Evolutionary conservation across 345 rosid genomes (phyloP).

Genomic region (Bruguiera parviflora): DNA sequence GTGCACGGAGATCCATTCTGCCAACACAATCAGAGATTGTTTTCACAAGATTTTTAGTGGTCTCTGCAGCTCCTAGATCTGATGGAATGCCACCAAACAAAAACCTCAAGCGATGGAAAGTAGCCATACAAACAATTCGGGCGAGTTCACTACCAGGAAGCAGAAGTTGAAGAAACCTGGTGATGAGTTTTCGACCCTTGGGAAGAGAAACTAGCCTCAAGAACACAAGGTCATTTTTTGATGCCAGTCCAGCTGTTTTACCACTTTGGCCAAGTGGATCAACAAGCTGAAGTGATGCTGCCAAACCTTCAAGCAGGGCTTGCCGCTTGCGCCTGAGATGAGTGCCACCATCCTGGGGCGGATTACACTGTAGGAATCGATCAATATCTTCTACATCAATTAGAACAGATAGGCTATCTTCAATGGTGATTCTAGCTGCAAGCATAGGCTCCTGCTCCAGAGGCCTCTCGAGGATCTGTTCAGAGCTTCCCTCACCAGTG

Average conservation of each 20-base stretch:
- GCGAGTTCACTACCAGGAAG: slow-evolving; percentile 80
- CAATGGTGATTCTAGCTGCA: slow-evolving; percentile 90
- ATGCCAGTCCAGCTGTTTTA: slow-evolving; percentile 41
- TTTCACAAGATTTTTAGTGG: slow-evolving; percentile 58
- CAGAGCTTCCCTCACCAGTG: slow-evolving; percentile 52
- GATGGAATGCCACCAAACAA: slow-evolving; percentile 76
- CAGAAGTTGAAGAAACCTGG: slow-evolving; percentile 69
- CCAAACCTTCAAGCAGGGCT: slow-evolving; percentile 74
- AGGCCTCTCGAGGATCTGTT: slow-evolving; percentile 65
- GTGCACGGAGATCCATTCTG: slow-evolving; percentile 82
- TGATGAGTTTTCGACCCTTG: slow-evolving; percentile 72
- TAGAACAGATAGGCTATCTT: slow-evolving; percentile 70
- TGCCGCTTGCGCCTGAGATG: slow-evolving; percentile 73
- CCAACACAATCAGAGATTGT: slow-evolving; percentile 58
- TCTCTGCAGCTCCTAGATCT: slow-evolving; percentile 59
- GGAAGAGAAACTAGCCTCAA: slow-evolving; percentile 71
- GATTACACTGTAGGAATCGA: slow-evolving; percentile 59
- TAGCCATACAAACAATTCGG: slow-evolving; percentile 84
- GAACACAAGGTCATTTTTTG: slow-evolving; percentile 79
- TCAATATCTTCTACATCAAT: slow-evolving; percentile 89
- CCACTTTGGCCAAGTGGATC: slow-evolving; percentile 80
- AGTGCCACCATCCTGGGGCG: slow-evolving; percentile 79
- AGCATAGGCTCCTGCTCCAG: slow-evolving; percentile 92
- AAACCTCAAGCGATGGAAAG: slow-evolving; percentile 89
- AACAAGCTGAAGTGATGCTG: slow-evolving; percentile 82